These are phyloP conservation scores for Aphanocladium album DNA, from an alignment of 2,329 filamentous ascomycete species.

Conservation along the genomic window DNA sequence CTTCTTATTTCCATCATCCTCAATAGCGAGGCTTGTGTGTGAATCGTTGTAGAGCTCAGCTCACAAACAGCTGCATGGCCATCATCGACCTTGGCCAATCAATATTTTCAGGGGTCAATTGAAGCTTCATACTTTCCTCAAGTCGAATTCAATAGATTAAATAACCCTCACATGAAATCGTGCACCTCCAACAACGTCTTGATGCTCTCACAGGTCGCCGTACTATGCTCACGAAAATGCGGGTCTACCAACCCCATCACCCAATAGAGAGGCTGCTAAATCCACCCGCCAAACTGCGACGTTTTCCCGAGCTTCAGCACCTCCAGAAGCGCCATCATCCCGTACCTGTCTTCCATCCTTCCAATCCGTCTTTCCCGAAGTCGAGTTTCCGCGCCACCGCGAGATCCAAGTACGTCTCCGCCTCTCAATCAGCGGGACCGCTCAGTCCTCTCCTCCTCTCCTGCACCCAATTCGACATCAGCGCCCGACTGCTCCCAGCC, in stretches of 20 bases:
- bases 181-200: neutral
- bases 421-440: neutral
- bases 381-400: neutral
- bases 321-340: neutral
- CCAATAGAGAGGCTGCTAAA: constrained; percentile 4
- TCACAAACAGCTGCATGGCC: too few species aligned
- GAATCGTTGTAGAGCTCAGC: too few species aligned
- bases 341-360: neutral
- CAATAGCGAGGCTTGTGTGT: too few species aligned
- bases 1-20: too few species aligned
- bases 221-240: neutral
- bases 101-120: neutral
- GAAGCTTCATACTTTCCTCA: neutral
- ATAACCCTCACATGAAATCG: too few species aligned
- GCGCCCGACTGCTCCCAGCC: neutral
- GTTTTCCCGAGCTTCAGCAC: constrained; percentile 10
- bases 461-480: neutral
- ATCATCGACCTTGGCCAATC: neutral
- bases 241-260: neutral
- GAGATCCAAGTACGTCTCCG: neutral
- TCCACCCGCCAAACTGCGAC: constrained; percentile 8
- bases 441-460: neutral
- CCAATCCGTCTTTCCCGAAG: neutral
- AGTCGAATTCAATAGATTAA: neutral
- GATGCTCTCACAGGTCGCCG: neutral